Evolutionary conservation across 345 rosid species (phyloP).

Genomic region (Salix brachista): DNA sequence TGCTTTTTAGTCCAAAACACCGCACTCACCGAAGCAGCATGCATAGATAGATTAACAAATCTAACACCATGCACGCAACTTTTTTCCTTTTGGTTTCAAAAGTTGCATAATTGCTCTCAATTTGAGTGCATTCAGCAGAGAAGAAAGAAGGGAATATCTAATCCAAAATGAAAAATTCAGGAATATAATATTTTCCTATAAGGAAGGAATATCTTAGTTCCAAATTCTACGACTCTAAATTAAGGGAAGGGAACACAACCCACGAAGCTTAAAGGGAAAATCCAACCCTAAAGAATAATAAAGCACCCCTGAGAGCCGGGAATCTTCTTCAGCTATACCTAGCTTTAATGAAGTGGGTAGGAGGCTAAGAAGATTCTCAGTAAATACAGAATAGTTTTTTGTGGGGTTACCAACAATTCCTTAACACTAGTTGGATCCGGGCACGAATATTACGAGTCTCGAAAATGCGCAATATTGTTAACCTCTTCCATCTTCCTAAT

Average conservation of each 20-base stretch:
- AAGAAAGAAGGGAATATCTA: conserved; percentile 40
- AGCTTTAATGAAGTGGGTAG: conserved; percentile 69
- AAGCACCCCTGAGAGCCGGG: conserved; percentile 34
- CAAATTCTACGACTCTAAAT: conserved; percentile 73
- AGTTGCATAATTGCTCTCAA: conserved; percentile 53
- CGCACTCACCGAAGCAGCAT: background rate
- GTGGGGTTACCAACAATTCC: background rate
- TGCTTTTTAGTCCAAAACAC: no score
- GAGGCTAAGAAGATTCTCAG: conserved; percentile 70
- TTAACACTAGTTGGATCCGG: conserved; percentile 10
- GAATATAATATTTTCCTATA: conserved; percentile 50
- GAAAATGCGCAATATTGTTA: no score
- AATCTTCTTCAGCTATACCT: conserved; percentile 63
- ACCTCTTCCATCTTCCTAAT: background rate
- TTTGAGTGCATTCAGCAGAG: conserved; percentile 38
- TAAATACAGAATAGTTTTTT: background rate
- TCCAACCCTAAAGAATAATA: conserved; percentile 36
- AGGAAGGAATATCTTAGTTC: conserved; percentile 81
- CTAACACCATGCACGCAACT: conserved; percentile 31
- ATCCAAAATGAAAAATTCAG: conserved; percentile 36
- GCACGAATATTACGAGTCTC: background rate
- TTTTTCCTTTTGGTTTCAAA: conserved; percentile 57
- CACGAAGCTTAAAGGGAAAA: conserved; percentile 47
- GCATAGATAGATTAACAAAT: no score
- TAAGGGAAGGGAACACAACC: conserved; percentile 50